Conservation (phyloP, 805 yeast genomes). For the Peterozyma toletana region DNA sequence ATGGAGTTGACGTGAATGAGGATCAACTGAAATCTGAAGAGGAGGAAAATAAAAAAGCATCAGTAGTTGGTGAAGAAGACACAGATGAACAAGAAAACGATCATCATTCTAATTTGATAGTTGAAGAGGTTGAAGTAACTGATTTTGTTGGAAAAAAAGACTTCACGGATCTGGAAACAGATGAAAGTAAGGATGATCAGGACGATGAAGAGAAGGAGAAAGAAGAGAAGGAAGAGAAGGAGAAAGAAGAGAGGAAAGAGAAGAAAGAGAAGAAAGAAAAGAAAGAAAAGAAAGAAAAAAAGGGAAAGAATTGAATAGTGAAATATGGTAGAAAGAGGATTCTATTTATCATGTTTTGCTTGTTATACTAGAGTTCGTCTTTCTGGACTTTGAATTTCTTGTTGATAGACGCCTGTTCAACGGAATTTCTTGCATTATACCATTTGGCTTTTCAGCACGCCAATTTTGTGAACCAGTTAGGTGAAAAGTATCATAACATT, state of each 20-base stretch:
- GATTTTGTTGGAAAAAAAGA: conserved; percentile 24
- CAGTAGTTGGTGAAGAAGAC: conserved; percentile 8
- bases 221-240: conserved; percentile 6
- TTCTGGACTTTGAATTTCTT: too few species aligned
- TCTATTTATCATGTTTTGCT: too few species aligned
- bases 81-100: conserved; percentile 5
- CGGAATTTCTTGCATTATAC: too few species aligned
- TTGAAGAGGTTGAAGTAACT: conserved; percentile 36
- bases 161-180: conserved; percentile 11
- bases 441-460: too few species aligned
- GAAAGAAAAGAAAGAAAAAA: conserved; percentile 6
- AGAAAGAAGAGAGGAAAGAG: conserved; percentile 7
- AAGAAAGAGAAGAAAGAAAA: conserved; percentile 9
- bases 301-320: conserved; percentile 8
- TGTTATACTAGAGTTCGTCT: too few species aligned
- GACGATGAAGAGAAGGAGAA: conserved; percentile 5
- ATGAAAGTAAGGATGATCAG: conserved; percentile 6
- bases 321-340: conserved; percentile 7
- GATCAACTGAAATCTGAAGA: conserved; percentile 6
- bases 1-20: conserved; percentile 19
- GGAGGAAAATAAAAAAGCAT: conserved; percentile 8
- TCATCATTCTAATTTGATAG: conserved; percentile 21
- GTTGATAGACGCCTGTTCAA: too few species aligned
- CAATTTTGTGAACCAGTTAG: too few species aligned
- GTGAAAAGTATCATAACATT: too few species aligned